phyloP scores from a whole-genome alignment of 2,329 filamentous ascomycete species.

The Fusarium longipes region DNA sequence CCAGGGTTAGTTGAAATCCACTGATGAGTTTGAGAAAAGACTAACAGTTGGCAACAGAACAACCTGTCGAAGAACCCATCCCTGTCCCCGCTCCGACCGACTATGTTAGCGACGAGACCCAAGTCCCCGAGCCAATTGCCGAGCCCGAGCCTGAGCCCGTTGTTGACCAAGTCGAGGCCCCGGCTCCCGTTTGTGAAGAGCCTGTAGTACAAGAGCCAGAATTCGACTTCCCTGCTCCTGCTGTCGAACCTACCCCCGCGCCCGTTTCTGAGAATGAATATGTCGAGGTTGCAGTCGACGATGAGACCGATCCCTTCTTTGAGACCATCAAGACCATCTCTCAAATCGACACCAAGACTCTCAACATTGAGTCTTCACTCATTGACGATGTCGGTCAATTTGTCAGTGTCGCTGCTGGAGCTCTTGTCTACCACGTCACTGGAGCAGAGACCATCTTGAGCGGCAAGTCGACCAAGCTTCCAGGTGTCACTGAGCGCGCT shows the following conservation, averaged over 20 bases:
- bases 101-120: not conserved
- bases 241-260: not conserved
- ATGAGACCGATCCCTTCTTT: not conserved
- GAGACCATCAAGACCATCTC: not conserved
- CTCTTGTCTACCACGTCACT: not conserved
- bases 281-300: not conserved
- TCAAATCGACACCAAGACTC: not conserved
- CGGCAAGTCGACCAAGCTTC: not conserved
- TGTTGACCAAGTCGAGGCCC: not conserved
- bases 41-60: not conserved
- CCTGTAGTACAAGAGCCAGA: not conserved
- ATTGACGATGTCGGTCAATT: not conserved
- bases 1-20: not conserved
- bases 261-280: not conserved
- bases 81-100: not conserved
- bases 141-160: not conserved
- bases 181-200: not conserved
- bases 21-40: rapidly evolving
- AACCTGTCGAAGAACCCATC: not conserved
- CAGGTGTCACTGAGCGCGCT: not conserved
- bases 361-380: not conserved
- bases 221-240: not conserved
- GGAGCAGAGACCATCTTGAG: not conserved
- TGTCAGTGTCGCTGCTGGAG: not conserved
- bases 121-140: not conserved